Conservation (phyloP, 352 stramenopile genomes). For the Phytopythium ostracodes region DNA sequence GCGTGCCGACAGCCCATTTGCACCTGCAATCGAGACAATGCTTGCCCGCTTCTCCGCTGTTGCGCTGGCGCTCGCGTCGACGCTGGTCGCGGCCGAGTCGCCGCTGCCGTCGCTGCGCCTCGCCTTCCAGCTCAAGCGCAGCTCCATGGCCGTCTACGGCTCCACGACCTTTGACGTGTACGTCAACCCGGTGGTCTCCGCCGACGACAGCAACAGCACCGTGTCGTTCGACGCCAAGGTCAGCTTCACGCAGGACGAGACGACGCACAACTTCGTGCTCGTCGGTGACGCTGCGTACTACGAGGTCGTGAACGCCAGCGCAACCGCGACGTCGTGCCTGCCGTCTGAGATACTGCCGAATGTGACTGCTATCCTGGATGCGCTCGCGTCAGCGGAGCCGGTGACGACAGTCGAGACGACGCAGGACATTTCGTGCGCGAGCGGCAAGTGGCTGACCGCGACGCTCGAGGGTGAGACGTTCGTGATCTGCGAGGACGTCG, state of each 20-base stretch:
- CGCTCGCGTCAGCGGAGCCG: too few relatives aligned
- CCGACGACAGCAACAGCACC: constrained; percentile 10
- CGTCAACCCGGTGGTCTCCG: constrained; percentile 26
- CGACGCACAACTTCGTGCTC: too few relatives aligned
- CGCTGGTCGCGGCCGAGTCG: constrained; percentile 8
- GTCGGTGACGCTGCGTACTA: too few relatives aligned
- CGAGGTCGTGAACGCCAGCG: too few relatives aligned
- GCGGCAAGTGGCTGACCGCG: constrained; percentile 31
- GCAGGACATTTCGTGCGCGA: too few relatives aligned
- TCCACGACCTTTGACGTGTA: constrained; percentile 36
- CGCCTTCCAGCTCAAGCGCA: constrained; percentile 43
- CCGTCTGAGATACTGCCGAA: too few relatives aligned
- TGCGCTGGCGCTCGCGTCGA: background rate
- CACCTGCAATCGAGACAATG: background rate
- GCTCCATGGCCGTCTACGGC: constrained; percentile 48
- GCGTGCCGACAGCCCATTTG: too few relatives aligned
- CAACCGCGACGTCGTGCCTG: too few relatives aligned
- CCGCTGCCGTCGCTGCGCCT: constrained; percentile 31
- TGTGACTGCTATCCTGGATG: too few relatives aligned
- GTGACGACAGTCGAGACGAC: too few relatives aligned
- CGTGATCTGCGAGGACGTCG: constrained; percentile 32
- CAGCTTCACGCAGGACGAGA: too few relatives aligned
- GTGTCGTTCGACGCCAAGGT: constrained; percentile 40
- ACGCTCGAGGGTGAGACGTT: constrained; percentile 39
- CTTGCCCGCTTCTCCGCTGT: constrained; percentile 3